Base-by-base conservation (phyloP, 345 rosid genomes). In the Heritiera littoralis region DNA sequence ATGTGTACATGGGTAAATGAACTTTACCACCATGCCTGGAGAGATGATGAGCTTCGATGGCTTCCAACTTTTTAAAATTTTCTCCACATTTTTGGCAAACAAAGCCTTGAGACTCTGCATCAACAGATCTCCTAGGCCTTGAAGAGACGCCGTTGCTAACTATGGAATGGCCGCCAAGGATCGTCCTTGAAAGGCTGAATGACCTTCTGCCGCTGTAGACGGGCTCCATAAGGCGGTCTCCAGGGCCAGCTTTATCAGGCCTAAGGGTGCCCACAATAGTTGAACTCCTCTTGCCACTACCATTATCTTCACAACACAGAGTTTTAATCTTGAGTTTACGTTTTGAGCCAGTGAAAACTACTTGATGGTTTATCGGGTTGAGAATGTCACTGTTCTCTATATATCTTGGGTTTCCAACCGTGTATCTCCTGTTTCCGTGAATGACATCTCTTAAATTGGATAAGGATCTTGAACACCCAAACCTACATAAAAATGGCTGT, bases 1-100 rank as follows among this genome's bases (percentile, higher is more conserved):
- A 3, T 76, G 17, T 20, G 58, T 11, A 58, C 20, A 20, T 59
- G 43, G 10, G 43, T 3, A 6, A 12, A 18, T 49, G 56, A 63
- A 46, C 15, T 18, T 80, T 85, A 93, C 98, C 93, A n/a, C 90
- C 87, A 83, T 90, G 97, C 35, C 79, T 80, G 61, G 89, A 80
- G 64, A 90, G 89, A 75, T 87, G 89, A 81, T 89, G 95, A 2
- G 77, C 81, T 80, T 90, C 94, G 49, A 81, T 85, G 12, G 86
- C 88, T 18, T 87, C 89, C 66, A 86, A 78, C 49, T 84, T 87
- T 78, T 77, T 84, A 32, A 84, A 86, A 14, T 81, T 81, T 77
- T 83, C 81, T 2, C 80, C 82, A 61, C 94, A 94, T 78, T 80
- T 91, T 18, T 81, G 85, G 87, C 97, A 90, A 77, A 77, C 12